Conservation (phyloP, 352 stramenopile genomes). For the Achlya hypogyna region DNA sequence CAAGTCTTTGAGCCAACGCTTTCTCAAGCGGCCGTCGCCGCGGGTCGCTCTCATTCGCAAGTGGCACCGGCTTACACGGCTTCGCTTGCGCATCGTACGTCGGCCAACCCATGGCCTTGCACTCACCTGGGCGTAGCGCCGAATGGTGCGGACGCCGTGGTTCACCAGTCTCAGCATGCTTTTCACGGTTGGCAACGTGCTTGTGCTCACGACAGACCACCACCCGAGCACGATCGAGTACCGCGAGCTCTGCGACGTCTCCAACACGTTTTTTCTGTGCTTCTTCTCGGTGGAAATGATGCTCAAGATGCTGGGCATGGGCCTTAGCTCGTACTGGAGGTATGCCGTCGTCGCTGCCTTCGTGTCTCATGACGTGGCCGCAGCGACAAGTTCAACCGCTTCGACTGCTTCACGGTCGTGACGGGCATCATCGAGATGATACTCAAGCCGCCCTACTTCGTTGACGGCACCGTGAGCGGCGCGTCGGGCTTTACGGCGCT, state of each 20-base stretch:
- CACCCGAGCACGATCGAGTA: constrained; percentile 33
- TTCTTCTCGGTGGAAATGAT: constrained; percentile 38
- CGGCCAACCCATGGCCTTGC: not conserved
- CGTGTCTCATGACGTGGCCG: not conserved
- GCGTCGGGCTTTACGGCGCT: constrained; percentile 60
- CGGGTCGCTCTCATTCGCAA: not conserved
- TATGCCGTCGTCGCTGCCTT: not conserved
- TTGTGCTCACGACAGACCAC: constrained; percentile 69
- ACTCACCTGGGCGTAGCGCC: constrained; percentile 20
- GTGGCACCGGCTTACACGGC: too few species aligned
- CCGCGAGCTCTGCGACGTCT: constrained; percentile 1
- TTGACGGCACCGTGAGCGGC: constrained; percentile 20
- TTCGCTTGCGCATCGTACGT: too few species aligned
- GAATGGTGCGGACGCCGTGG: constrained; percentile 11
- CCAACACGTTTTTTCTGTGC: constrained; percentile 36
- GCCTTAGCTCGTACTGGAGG: constrained; percentile 29
- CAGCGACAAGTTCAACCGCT: constrained; percentile 43
- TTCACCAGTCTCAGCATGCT: constrained; percentile 62
- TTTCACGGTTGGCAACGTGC: constrained; percentile 80
- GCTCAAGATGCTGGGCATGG: constrained; percentile 57
- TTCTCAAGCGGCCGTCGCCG: not conserved
- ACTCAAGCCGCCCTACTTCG: constrained; percentile 25
- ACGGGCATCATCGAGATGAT: constrained; percentile 39
- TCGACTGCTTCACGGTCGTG: constrained; percentile 48
- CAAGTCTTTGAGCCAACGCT: not conserved